Evolutionary conservation across 495 filamentous ascomycete species (phyloP), one percentile per base, ranked within the genome.

Genomic region (Aspergillus sparsus): DNA sequence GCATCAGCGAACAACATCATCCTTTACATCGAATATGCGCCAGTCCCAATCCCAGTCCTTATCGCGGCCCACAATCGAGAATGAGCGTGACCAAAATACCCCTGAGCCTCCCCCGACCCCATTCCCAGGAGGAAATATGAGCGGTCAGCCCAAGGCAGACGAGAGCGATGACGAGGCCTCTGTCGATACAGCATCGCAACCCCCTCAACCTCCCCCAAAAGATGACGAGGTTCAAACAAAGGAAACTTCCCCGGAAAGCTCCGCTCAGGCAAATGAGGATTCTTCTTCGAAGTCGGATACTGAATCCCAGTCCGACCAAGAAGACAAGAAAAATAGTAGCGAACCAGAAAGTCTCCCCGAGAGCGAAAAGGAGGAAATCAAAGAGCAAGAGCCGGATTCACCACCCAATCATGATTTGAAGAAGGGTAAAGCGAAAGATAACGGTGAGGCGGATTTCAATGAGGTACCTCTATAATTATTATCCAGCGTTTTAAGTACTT

Each of bases 1-100:
- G 49, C 77, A 77, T 56, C 77, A 78, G 62, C 72, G 74, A 32
- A 75, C 76, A n/a, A 71, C 69, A 9, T 78, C 76, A 3, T 71
- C 69, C 7, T 50, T 64, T 44, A 62, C 61, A 6, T 63, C 66
- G 5, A 54, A 44, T 34, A 44, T 56, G 34, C 58, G 58, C 32
- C 62, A 52, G 33, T 60, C 53, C 11, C 58, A 47, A 41, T 54
- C 51, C 37, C 64, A 63, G 32, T 62, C 69, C 15, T 64, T 64
- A 52, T 68, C 67, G 46, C 70, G 71, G 6, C 64, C 70, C 5
- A 68, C 68, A 16, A 60, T 51, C 11, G 64, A 67, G 53, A 60
- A 69, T 33, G 62, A 61, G 31, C 59, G 53, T 47, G 65, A 68
- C 1, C 69, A 70, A 52, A 54, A 67, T 32, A 41, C 61, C 27